Evolutionary conservation across 2,329 filamentous ascomycete genomes (phyloP), one percentile per base, ranked within the genome.

Genomic region (Thermoascus crustaceus): DNA sequence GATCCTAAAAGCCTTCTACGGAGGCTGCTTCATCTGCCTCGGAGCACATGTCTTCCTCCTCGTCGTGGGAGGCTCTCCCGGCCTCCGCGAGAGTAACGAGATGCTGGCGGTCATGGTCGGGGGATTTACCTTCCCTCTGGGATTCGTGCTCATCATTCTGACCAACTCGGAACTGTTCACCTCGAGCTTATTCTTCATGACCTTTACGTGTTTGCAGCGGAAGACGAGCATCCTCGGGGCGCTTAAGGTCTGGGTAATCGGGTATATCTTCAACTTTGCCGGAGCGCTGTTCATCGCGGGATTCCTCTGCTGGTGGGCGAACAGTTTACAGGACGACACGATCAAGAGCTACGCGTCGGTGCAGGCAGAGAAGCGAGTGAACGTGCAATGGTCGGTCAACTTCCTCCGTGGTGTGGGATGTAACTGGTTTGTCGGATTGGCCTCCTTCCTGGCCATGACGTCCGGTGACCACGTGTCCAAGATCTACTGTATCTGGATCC

Each of bases 361-460:
- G 3, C 29, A 31, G 16, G 29, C 29, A 4, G 29, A 31, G 19
- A 14, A 39, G 19, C 36, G 43, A 18, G 39, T 45, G 25, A 44
- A 40, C 7, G 32, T 40, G 0, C 31, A 47, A 37, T 35, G 42
- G 40, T 39, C 41, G 24, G 36, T 41, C 35, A 49, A 50, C 13
- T 44, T 53, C 23, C 38, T 51, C n/a, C 41, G 50, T 9, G 50
- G 48, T 9, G 40, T 53, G 9, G 47, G 49, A 5, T 50, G 48
- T 34, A 52, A 51, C 30, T 47, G 44, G 35, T 39, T 52, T 25
- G 49, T 52, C 9, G 41, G 40, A 4, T 19, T 52, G 31, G 49
- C 50, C 3, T 38, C 45, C 22, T 52, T 50, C 26, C 39, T 50
- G 5, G 37, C 44, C 3, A 34, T 42, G 5, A 38, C 40, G 3